Base-by-base conservation (phyloP, 371 early-diverging fungal species). In the Mucor sp. region DNA sequence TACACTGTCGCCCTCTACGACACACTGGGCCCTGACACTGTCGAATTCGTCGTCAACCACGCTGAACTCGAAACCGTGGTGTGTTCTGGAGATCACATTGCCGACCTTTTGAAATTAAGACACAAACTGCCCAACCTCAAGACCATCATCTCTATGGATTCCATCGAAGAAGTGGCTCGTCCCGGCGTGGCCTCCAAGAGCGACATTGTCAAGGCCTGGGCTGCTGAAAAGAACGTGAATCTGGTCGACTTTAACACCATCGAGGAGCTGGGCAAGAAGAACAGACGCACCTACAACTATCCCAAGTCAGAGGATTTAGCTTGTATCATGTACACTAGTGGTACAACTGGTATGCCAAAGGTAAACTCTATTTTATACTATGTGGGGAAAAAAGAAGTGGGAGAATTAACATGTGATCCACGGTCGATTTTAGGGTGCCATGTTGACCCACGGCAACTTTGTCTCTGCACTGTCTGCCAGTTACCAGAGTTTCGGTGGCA, bases 281-380 rank as follows among this genome's bases (percentile, higher is more conserved):
- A 76, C 50, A 77, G 77, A 74, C 75, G 72, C 37, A 71, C 70
- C 19, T 80, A 79, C 25, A 78, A 74, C 12, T 76, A 81, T 1
- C 82, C 90, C 17, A 71, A 69, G 3, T 75, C 86, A 37, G 85
- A 87, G 1, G 90, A 91, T 65, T 50, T 94, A 28, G 93, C 93
- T 66, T 94, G 95, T 37, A 95, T 99, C 65, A 97, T 96, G 85
- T 99, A 97, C 76, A 99, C 99, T 9, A 92, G 93, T 67, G 99
- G 99, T 70, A 86, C 93, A 60, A 89, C 93, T 0, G 96, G 95
- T 14, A 72, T 76, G 44, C 97, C 97, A 44, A 78, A 78, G 72
- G 76, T 73, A 76, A 67, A 27, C 23, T 39, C 39, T 19, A 63
- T 50, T 48, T 9, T 23, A 21, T 47, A n/a, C 25, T 5, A 35